phyloP scores from a whole-genome alignment of 2,329 filamentous ascomycete genomes.

The Elsinoe arachidis region DNA sequence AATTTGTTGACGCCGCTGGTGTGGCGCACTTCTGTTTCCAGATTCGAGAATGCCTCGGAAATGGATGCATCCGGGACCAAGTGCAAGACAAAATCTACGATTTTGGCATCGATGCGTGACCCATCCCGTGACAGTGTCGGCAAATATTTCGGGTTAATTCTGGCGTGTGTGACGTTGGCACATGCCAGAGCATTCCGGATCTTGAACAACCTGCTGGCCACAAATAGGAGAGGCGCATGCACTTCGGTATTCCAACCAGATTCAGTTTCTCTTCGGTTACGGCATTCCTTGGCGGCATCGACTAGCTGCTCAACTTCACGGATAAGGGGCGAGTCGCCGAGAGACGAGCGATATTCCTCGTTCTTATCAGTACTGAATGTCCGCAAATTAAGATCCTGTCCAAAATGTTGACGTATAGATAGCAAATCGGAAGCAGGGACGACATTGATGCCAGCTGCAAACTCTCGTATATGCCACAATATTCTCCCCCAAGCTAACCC shows the following conservation, averaged over 20 bases:
- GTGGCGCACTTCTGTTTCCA: not conserved
- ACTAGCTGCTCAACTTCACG: not conserved
- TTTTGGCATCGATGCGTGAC: not conserved
- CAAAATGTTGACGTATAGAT: not conserved
- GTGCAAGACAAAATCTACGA: not conserved
- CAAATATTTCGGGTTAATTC: not conserved
- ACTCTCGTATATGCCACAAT: not conserved
- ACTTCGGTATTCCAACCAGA: not conserved
- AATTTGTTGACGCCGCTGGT: not conserved
- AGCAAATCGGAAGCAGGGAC: not conserved
- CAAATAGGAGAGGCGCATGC: not conserved
- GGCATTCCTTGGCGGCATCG: not conserved
- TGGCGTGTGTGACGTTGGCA: not conserved
- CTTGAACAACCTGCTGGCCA: not conserved
- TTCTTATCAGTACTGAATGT: not conserved
- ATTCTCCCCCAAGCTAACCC: not conserved
- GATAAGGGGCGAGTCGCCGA: not conserved
- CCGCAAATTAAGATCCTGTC: not conserved
- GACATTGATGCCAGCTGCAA: not conserved
- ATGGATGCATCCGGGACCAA: not conserved
- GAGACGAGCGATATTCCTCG: not conserved
- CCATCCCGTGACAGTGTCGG: not conserved
- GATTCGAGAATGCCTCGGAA: not conserved
- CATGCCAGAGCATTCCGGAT: not conserved
- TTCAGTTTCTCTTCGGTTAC: not conserved